Base-by-base conservation (phyloP, 2,329 filamentous ascomycete genomes). In the Botrytis cinerea region DNA sequence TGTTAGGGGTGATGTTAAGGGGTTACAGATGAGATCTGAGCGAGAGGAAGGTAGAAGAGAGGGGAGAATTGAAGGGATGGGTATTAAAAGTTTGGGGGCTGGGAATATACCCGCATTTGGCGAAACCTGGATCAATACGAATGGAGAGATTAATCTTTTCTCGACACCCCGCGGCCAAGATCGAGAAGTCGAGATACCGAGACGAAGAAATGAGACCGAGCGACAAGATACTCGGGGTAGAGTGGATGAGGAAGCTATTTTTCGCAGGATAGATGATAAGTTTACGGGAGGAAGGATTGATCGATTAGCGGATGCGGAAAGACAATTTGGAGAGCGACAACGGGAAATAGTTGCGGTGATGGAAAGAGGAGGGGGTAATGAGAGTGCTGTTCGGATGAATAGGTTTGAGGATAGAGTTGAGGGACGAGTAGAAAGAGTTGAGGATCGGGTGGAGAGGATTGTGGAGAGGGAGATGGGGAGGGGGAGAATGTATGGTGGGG, bases 41-140 rank as follows among this genome's bases (percentile, higher is more conserved):
- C 43, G 64, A 6, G 64, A 57, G 35, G 64, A 68, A 35, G 64
- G 64, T 3, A 68, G 64, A 38, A 57, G 64, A 43, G 48, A 68
- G 2, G 64, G 48, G 1, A 68, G 64, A 4, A 32, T 57, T 18
- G 64, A 68, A 25, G 48, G 35, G 3, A 54, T 57, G 64, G 48
- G 35, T 2, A 28, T 68, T 4, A 10, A 38, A 0, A 40, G 43
- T 32, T 7, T 28, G 16, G 18, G 35, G 5, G 18, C 14, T n/a
- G 32, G 32, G n/a, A 18, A 12, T 22, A n/a, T 38, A 12, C 9
- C 8, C 2, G 12, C 16, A 4, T 43, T 68, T 22, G 25, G 28
- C 12, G 64, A 25, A 6, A 22, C 64, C 1, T 57, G 64, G 35
- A 4, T 54, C 0, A 43, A 43, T 10, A 28, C 22, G 6, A 40